Conservation (phyloP, 768 basidiomycete genomes). For the Hirschioporus abietinus region DNA sequence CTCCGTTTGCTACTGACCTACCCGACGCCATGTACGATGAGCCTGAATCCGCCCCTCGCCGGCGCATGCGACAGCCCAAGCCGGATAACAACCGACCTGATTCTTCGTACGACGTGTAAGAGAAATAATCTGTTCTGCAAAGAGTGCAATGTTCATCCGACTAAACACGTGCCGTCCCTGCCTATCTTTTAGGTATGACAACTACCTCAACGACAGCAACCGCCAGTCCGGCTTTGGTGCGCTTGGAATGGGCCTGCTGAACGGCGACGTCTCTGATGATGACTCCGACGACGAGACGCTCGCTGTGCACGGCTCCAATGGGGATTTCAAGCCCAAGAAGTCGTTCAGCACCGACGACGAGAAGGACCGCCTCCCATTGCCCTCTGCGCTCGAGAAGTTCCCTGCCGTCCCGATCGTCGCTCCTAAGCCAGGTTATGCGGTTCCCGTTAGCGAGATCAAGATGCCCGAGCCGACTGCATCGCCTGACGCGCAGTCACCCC, state of each 20-base stretch:
- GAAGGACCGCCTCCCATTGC: constrained; percentile 15
- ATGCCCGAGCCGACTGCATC: constrained; percentile 41
- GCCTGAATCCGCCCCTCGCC: constrained; percentile 31
- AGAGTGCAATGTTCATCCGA: constrained; percentile 5
- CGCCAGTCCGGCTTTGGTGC: constrained; percentile 52
- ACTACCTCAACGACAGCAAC: constrained; percentile 41
- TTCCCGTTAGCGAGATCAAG: constrained; percentile 61
- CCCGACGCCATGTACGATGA: constrained; percentile 56
- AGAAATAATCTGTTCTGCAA: constrained; percentile 15
- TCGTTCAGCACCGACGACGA: constrained; percentile 5
- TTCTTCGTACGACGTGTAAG: constrained; percentile 68
- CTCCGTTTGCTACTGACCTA: constrained; percentile 66
- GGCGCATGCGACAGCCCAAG: constrained; percentile 37
- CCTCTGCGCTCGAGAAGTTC: constrained; percentile 14
- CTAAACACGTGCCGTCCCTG: constrained; percentile 9
- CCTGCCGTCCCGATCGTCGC: constrained; percentile 48
- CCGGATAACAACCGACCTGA: constrained; percentile 31
- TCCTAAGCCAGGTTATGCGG: constrained; percentile 69
- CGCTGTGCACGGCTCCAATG: constrained; percentile 34
- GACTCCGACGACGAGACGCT: constrained; percentile 37
- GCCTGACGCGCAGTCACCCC: constrained; percentile 28
- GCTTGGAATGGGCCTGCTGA: constrained; percentile 44
- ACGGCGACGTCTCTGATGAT: constrained; percentile 37
- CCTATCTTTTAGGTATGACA: constrained; percentile 48
- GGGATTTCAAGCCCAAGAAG: constrained; percentile 6